Evolutionary conservation across 2,329 filamentous ascomycete genomes (phyloP), one percentile per base, ranked within the genome.

Genomic region (Colletotrichum musae): DNA sequence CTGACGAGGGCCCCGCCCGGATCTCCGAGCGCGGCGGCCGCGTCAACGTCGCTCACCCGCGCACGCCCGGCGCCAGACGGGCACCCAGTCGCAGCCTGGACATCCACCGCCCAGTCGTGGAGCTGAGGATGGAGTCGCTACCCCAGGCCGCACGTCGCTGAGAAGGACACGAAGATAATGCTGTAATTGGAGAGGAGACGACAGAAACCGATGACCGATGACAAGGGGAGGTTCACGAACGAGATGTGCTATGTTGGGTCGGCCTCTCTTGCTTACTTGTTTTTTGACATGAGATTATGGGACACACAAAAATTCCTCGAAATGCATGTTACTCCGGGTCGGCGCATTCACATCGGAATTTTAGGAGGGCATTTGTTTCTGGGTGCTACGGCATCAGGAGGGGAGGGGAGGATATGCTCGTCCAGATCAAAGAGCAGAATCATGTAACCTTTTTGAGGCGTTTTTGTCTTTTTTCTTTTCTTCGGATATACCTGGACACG

Each of bases 51-150:
- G 84, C 83, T 0, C 87, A 89, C 65, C 88, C 88, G 1, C 79
- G 85, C 51, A 89, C 87, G 0, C 87, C 88, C 0, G 87, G 87
- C 4, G 83, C 82, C 0, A 80, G 86, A 15, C 75, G 84, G 21
- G 84, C 88, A 64, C 85, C 87, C 2, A 89, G 87, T 71, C 79
- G 88, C 63, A 90, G 88, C 74, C 73, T 89, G 72, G 88, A 90
- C 71, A 85, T 90, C 51, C 77, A 83, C 32, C 80, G 88, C 45
- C 84, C 84, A 0, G 72, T 76, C 0, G 57, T 82, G 52, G 72
- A 78, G 52, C 72, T 82, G 21, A 77, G 77, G 21, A 75, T 83
- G 75, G 74, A 71, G 4, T 51, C 61, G 13, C 43, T 71, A 32
- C 70, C 70, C 7, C 18, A 13, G 6, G 15, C 59, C 1, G n/a